Evolutionary conservation across 441 rosid genomes (phyloP).

Genomic region (Erodium texanum): DNA sequence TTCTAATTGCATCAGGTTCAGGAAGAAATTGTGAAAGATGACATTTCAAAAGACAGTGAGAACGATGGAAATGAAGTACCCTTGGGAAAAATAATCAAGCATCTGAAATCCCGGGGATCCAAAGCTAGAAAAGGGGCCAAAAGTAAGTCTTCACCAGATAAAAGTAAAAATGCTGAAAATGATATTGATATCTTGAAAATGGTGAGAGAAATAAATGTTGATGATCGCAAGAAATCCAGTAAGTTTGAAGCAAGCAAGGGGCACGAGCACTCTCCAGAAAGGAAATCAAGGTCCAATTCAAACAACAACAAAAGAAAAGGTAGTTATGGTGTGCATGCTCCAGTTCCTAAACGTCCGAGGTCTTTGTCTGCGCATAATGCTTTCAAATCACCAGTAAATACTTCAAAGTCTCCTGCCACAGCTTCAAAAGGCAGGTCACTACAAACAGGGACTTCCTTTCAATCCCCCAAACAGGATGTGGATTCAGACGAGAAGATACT

Average conservation of each 20-base stretch:
- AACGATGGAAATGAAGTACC: constrained; percentile 75
- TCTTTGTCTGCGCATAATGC: constrained; percentile 55
- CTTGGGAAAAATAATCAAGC: constrained; percentile 68
- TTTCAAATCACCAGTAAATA: constrained; percentile 39
- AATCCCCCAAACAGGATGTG: constrained; percentile 17
- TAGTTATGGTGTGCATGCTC: constrained; percentile 38
- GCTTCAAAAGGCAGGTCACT: constrained; percentile 31
- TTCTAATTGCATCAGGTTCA: constrained; percentile 37
- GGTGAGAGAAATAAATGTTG: constrained; percentile 93
- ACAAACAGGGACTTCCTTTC: constrained; percentile 15
- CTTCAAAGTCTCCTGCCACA: constrained; percentile 26
- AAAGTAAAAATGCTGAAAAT: constrained; percentile 44
- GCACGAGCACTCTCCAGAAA: constrained; percentile 43
- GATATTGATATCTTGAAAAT: constrained; percentile 80
- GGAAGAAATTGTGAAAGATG: constrained; percentile 37
- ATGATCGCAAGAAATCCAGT: constrained; percentile 41
- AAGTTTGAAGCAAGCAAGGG: constrained; percentile 84
- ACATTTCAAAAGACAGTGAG: constrained; percentile 20
- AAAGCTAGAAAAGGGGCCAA: constrained; percentile 51
- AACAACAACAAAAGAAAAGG: constrained; percentile 50
- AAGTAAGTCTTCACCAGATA: constrained; percentile 38
- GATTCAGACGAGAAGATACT: constrained; percentile 34
- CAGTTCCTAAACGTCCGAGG: constrained; percentile 72
- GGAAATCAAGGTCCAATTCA: constrained; percentile 31
- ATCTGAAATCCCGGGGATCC: constrained; percentile 56